Conservation (phyloP, 1,284 basidiomycete species). For the Papiliotrema fonsecae region DNA sequence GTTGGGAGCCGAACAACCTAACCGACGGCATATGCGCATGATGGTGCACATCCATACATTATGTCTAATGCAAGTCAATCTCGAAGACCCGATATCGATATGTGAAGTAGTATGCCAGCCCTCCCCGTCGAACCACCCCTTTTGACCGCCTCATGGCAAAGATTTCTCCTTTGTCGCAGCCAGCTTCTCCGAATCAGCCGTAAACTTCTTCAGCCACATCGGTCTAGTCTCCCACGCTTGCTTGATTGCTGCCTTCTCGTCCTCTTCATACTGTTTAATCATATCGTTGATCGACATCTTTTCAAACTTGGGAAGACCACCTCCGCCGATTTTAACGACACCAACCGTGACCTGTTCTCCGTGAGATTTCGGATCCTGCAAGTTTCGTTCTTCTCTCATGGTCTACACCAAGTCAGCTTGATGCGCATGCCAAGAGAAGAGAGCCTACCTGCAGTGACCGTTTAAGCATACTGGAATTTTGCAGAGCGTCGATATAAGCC, state of each 20-base stretch:
- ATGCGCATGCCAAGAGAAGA: too few species aligned
- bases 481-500: conserved; percentile 9
- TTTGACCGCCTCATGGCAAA: not conserved
- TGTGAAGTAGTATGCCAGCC: not conserved
- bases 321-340: not conserved
- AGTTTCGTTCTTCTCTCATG: too few species aligned
- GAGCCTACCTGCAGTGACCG: not conserved
- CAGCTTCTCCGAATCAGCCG: not conserved
- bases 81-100: not conserved
- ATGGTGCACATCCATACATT: too few species aligned
- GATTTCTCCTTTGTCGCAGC: not conserved
- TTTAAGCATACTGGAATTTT: not conserved
- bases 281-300: not conserved
- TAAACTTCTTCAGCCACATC: not conserved
- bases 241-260: not conserved
- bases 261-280: not conserved
- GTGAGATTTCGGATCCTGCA: too few species aligned
- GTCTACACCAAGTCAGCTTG: too few species aligned
- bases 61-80: too few species aligned
- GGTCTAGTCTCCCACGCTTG: not conserved
- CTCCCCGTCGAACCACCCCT: not conserved
- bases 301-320: not conserved
- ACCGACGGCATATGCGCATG: too few species aligned
- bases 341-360: too few species aligned
- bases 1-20: too few species aligned